Base-by-base conservation (phyloP, 1,139 yeast species). In the Entelexis paramagnoliae region DNA sequence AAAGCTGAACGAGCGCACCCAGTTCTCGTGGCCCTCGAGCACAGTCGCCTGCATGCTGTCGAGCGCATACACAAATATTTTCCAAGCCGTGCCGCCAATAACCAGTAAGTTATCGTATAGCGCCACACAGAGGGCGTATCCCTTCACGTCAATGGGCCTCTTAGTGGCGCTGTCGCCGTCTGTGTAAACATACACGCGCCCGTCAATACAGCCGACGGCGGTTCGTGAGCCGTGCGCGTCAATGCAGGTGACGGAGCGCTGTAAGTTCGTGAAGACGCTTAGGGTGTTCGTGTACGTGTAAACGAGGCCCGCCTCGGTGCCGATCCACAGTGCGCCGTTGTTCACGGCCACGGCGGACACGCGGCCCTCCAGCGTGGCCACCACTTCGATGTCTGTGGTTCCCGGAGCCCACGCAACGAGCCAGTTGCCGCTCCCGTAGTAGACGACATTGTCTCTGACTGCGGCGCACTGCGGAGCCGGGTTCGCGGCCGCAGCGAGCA, bases 11-110 rank as follows among this genome's bases (percentile, higher is more conserved):
- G 80, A 74, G 55, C 84, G 77, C 1, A 89, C 84, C 97, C 97
- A 89, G 20, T 93, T 84, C 52, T 80, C 79, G 65, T 89, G 97
- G 0, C 94, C 96, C 8, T 49, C 51, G 11, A 86, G 67, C 60
- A 85, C 42, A 1, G 48, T 49, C 9, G 19, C 20, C 7, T 29
- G 39, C n/a, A 29, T 19, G n/a, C 38, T 16, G 4, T 32, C 46
- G 2, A 47, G 38, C 28, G 48, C 51, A 14, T 80, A 74, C 0
- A 84, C 72, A 58, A 72, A 78, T 6, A 89, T 65, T 29, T 72
- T 69, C 32, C 78, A 72, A 35, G 76, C 73, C 0, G 97, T 83
- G 7, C 96, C 96, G n/a, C 87, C 73, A 1, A 89, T 81, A n/a
- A 89, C 71, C 9, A 87, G 62, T 55, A 74, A 75, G 19, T 53